phyloP scores from a whole-genome alignment of 306 rosid genomes.

The Casuarina cunninghamiana region DNA sequence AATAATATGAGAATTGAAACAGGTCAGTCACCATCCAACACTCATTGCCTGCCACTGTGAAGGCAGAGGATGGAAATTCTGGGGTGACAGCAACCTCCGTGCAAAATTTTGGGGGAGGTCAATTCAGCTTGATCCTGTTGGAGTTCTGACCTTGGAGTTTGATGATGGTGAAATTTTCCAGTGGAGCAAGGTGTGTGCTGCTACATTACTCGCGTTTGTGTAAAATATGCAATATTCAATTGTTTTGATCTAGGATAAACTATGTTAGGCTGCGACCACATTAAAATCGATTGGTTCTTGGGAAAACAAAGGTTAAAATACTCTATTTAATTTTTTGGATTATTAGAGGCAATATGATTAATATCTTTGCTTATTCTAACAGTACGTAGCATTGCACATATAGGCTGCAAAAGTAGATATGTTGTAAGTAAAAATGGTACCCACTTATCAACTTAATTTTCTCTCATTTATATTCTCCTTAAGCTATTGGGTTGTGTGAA shows the following conservation, averaged over 20 bases:
- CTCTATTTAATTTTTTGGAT: neutral
- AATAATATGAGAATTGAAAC: slow-evolving; percentile 36
- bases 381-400: neutral
- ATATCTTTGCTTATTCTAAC: neutral
- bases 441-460: neutral
- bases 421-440: neutral
- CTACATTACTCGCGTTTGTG: slow-evolving; percentile 20
- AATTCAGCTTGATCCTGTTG: slow-evolving; percentile 95
- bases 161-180: slow-evolving; percentile 97
- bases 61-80: slow-evolving; percentile 98
- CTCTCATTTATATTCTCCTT: neutral
- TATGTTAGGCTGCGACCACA: neutral
- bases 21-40: slow-evolving; percentile 99
- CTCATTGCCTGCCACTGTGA: slow-evolving; percentile 97
- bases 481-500: neutral
- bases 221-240: slow-evolving; percentile 2
- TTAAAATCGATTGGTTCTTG: neutral
- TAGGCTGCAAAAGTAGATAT: neutral
- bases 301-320: neutral
- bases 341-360: neutral
- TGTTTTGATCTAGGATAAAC: slow-evolving; percentile 1
- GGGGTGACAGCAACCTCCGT: slow-evolving; percentile 94
- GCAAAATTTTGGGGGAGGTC: slow-evolving; percentile 97
- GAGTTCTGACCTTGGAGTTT: slow-evolving; percentile 79
- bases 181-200: slow-evolving; percentile 85